Evolutionary conservation across 2,329 filamentous ascomycete species (phyloP).

Genomic region (Grosmannia clavigera): DNA sequence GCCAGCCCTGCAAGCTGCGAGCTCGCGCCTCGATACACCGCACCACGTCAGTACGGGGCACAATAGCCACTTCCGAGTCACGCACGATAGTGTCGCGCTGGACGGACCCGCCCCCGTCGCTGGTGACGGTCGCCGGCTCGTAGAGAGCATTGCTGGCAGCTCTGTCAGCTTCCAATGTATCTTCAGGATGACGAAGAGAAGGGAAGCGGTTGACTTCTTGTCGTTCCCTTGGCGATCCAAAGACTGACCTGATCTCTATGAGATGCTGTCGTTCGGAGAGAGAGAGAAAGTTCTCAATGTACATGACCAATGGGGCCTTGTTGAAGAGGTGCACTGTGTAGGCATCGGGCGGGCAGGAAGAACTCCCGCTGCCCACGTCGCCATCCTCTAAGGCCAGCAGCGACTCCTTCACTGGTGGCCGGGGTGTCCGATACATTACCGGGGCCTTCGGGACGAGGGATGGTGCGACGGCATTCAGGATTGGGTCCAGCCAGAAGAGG

Average conservation of each 20-base stretch:
- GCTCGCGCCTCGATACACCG: slow-evolving; percentile 36
- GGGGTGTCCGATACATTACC: slow-evolving; percentile 18
- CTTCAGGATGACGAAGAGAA: too few relatives aligned
- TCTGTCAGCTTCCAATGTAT: background rate
- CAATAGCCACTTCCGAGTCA: slow-evolving; percentile 38
- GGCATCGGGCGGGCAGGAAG: slow-evolving; percentile 24
- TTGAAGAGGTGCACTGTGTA: slow-evolving; percentile 36
- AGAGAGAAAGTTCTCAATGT: slow-evolving; percentile 39
- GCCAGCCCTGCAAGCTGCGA: slow-evolving; percentile 38
- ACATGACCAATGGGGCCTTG: slow-evolving; percentile 38
- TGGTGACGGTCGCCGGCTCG: slow-evolving; percentile 36
- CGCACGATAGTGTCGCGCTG: slow-evolving; percentile 31
- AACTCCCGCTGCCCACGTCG: background rate
- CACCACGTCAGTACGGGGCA: slow-evolving; percentile 31
- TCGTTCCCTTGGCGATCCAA: background rate
- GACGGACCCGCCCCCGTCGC: slow-evolving; percentile 28
- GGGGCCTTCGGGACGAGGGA: slow-evolving; percentile 14
- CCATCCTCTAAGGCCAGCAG: slow-evolving; percentile 33
- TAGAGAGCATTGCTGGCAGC: slow-evolving; percentile 31
- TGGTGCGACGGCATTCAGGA: slow-evolving; percentile 18
- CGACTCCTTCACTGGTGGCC: slow-evolving; percentile 36
- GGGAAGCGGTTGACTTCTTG: background rate
- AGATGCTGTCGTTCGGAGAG: slow-evolving; percentile 31
- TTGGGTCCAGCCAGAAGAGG: slow-evolving; percentile 31
- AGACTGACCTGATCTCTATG: slow-evolving; percentile 35